Conservation (phyloP, 1,139 yeast genomes). For the Magnusiomyces fungicola region DNA sequence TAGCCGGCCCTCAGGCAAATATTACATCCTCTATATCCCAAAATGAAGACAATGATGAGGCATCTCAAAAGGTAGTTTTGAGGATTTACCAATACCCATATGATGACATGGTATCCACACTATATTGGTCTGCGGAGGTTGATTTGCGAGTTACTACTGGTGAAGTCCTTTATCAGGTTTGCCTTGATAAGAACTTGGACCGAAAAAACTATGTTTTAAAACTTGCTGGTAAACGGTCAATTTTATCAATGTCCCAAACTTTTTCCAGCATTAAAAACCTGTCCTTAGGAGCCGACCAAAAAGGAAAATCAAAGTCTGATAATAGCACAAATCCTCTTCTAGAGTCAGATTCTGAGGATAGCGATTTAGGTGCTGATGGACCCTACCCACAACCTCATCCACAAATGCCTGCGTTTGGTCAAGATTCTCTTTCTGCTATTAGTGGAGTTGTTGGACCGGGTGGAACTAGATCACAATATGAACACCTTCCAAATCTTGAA, state of each 20-base stretch:
- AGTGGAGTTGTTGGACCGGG: not conserved
- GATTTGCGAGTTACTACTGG: conserved; percentile 21
- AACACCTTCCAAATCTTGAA: conserved; percentile 23
- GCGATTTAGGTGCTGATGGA: not conserved
- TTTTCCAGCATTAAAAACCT: conserved; percentile 5
- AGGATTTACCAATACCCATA: conserved; percentile 31
- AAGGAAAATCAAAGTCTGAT: not conserved
- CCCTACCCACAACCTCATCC: not conserved
- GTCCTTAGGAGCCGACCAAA: not conserved
- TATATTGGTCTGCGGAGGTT: conserved; percentile 26
- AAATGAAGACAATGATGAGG: conserved; percentile 2
- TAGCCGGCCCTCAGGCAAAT: conserved; percentile 2
- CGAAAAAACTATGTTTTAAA: conserved; percentile 31
- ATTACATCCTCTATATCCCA: conserved; percentile 7
- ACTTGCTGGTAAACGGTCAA: conserved; percentile 25
- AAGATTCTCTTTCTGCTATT: not conserved
- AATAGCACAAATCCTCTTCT: no score
- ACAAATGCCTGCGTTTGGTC: not conserved
- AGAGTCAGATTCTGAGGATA: conserved; percentile 6
- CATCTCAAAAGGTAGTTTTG: conserved; percentile 17
- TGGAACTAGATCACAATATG: conserved; percentile 11
- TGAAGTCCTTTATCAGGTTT: conserved; percentile 29
- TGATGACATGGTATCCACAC: conserved; percentile 29
- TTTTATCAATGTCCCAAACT: conserved; percentile 10
- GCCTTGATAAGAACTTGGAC: conserved; percentile 32